Evolutionary conservation across 129 eudicot genomes (phyloP), one percentile per base, ranked within the genome.

Genomic region (Chrysanthemum lavandulifolium): DNA sequence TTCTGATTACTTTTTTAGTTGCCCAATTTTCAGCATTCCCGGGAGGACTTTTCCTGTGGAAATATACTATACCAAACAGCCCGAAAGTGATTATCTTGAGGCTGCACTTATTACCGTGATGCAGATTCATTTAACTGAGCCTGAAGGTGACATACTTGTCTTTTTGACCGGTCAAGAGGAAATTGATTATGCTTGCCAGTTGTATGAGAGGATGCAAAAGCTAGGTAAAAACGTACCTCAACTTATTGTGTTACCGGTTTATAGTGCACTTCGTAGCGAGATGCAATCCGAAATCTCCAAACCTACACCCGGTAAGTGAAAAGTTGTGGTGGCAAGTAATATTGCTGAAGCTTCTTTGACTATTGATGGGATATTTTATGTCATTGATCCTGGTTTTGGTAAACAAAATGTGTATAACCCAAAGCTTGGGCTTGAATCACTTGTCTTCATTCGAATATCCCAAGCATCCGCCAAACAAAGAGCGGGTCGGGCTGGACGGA

Each of bases 81-180:
- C 94, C 8, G 96, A 89, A 61, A 81, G 88, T 68, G 96, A 92
- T 68, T 92, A 92, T 73, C 86, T 92, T 10, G 96, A 92, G 78
- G 96, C 97, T n/a, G 81, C 97, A 9, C 71, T 92, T 8, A 86
- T 89, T 59, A 92, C 96, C 2, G 94, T 92, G 10, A 33, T 92
- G 76, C 96, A 88, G 82, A 89, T 88, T 25, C 97, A 92, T 74
- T 70, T 92, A 78, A 92, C 91, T 2, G 97, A 92, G 65, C 96
- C 96, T 13, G 96, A 89, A 66, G 97, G 97, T n/a, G 97, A 92
- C 62, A 81, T 92, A 51, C 91, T 92, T 47, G 80, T 89, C 36
- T 92, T 92, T 51, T 85, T 92, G 81, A 92, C 97, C 2, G 97
- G 97, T 75, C 96, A 92, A 59, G 97, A 92, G 74, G 97, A 92